These are phyloP conservation scores for Saccharomycopsis sp. DNA, from an alignment of 805 yeast genomes.

Conservation along the genomic window DNA sequence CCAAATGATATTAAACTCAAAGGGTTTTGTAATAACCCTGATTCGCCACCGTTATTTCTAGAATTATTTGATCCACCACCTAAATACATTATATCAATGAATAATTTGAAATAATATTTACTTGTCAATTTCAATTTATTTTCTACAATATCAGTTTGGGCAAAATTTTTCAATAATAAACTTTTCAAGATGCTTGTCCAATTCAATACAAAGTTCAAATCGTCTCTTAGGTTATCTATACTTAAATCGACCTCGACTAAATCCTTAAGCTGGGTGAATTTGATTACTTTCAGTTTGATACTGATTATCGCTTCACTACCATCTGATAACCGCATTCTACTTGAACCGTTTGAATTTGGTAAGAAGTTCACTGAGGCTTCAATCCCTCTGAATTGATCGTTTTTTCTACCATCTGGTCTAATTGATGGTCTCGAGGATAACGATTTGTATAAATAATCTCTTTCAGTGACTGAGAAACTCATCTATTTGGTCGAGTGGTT, in stretches of 20 bases:
- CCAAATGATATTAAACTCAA: constrained; percentile 75
- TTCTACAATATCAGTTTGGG: constrained; percentile 28
- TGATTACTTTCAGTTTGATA: constrained; percentile 77
- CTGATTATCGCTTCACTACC: constrained; percentile 94
- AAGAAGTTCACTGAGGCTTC: constrained; percentile 76
- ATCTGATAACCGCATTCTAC: constrained; percentile 77
- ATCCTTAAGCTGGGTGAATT: constrained; percentile 31
- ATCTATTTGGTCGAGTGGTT: too few relatives aligned
- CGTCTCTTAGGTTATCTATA: constrained; percentile 74
- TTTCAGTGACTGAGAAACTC: constrained; percentile 71
- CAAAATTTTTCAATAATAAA: constrained; percentile 42
- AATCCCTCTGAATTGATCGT: constrained; percentile 74
- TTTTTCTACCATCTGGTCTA: constrained; percentile 80
- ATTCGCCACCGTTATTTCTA: constrained; percentile 11
- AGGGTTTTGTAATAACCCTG: constrained; percentile 36
- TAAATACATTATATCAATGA: constrained; percentile 71
- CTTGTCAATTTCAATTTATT: constrained; percentile 54
- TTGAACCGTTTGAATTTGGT: constrained; percentile 88
- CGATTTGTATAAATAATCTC: constrained; percentile 71
- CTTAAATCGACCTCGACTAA: constrained; percentile 74
- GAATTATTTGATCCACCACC: constrained; percentile 49
- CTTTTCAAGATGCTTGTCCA: constrained; percentile 56
- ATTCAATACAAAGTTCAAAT: constrained; percentile 59
- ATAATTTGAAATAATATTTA: constrained; percentile 69
- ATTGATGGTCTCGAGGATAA: constrained; percentile 50